These are phyloP conservation scores for Heterobasidion occidentale DNA, from an alignment of 1,284 basidiomycete species.

Conservation along the genomic window DNA sequence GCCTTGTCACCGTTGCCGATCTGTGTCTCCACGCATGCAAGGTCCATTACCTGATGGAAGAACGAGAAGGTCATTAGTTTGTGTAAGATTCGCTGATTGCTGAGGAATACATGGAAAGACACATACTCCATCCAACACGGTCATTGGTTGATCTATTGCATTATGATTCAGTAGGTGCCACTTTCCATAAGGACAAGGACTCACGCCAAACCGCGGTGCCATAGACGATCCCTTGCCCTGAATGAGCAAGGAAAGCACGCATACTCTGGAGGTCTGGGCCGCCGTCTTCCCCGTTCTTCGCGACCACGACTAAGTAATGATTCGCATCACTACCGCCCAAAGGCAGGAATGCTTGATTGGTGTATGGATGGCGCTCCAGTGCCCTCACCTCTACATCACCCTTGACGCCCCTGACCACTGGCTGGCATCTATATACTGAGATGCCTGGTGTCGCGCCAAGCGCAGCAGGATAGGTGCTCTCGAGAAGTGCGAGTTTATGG, in stretches of 20 bases:
- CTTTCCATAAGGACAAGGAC: slow-evolving; percentile 24
- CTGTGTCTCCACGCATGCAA: slow-evolving; percentile 80
- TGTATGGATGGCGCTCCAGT: slow-evolving; percentile 72
- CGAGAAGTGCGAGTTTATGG: slow-evolving; percentile 72
- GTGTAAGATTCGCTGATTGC: slow-evolving; percentile 7
- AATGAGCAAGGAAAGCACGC: slow-evolving; percentile 74
- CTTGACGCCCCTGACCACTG: slow-evolving; percentile 32
- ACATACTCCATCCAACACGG: slow-evolving; percentile 64
- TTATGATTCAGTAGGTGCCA: not conserved
- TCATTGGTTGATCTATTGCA: slow-evolving; percentile 73
- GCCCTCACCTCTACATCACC: slow-evolving; percentile 43
- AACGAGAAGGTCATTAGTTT: not conserved
- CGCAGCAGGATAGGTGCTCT: slow-evolving; percentile 53
- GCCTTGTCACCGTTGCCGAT: slow-evolving; percentile 62
- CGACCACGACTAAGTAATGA: slow-evolving; percentile 78
- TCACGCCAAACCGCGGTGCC: slow-evolving; percentile 81
- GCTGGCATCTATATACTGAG: slow-evolving; percentile 69
- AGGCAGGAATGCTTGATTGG: slow-evolving; percentile 85
- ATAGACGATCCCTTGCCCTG: slow-evolving; percentile 81
- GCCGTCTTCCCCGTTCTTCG: slow-evolving; percentile 67
- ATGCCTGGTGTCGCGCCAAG: slow-evolving; percentile 53
- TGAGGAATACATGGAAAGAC: slow-evolving; percentile 5
- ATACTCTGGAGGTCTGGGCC: slow-evolving; percentile 68
- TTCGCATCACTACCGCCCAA: slow-evolving; percentile 58
- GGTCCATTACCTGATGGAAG: slow-evolving; percentile 55